A percentile compares a stretch with the other conserved stretches of the same genome.
Evolutionary conservation across 345 rosid species (phyloP).

Genomic region (Hypericum androsaemum): DNA sequence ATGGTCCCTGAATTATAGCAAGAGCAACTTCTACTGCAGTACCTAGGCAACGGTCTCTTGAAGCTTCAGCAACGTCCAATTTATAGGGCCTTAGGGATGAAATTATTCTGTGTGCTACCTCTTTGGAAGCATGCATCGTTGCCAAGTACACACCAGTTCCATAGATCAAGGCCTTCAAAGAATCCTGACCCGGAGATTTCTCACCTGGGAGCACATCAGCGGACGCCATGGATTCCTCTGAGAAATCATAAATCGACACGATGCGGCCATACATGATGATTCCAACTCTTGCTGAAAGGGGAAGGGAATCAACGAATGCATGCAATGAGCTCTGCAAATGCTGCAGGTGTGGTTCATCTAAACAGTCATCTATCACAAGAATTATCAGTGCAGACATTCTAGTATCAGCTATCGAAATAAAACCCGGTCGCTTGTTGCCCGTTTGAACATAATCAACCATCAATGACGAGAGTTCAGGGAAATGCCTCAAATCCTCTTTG

Average conservation of each 20-base stretch:
- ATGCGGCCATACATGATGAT: slow-evolving; percentile 74
- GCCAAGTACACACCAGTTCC: slow-evolving; percentile 92
- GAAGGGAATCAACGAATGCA: slow-evolving; percentile 82
- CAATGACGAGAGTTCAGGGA: slow-evolving; percentile 71
- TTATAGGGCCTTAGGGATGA: slow-evolving; percentile 86
- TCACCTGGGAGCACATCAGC: slow-evolving; percentile 97
- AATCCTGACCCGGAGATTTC: slow-evolving; percentile 59
- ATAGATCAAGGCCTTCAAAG: slow-evolving; percentile 74
- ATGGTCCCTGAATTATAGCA: slow-evolving; percentile 82
- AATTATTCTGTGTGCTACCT: slow-evolving; percentile 82
- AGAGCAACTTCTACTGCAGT: slow-evolving; percentile 88
- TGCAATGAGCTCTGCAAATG: slow-evolving; percentile 96
- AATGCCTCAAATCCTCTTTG: slow-evolving; percentile 61
- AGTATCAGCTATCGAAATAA: slow-evolving; percentile 81
- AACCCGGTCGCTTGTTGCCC: slow-evolving; percentile 76
- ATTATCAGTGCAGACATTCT: slow-evolving; percentile 72
- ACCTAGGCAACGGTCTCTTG: slow-evolving; percentile 88
- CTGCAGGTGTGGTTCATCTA: slow-evolving; percentile 93
- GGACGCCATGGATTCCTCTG: slow-evolving; percentile 85
- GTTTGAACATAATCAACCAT: slow-evolving; percentile 80
- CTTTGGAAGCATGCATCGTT: slow-evolving; percentile 89
- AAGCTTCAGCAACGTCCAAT: slow-evolving; percentile 62
- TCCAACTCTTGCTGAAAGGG: slow-evolving; percentile 78
- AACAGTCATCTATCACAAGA: slow-evolving; percentile 92
- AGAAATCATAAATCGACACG: slow-evolving; percentile 83